Evolutionary conservation across 1,284 basidiomycete species (phyloP).

Genomic region (Rhodotorula sp.): DNA sequence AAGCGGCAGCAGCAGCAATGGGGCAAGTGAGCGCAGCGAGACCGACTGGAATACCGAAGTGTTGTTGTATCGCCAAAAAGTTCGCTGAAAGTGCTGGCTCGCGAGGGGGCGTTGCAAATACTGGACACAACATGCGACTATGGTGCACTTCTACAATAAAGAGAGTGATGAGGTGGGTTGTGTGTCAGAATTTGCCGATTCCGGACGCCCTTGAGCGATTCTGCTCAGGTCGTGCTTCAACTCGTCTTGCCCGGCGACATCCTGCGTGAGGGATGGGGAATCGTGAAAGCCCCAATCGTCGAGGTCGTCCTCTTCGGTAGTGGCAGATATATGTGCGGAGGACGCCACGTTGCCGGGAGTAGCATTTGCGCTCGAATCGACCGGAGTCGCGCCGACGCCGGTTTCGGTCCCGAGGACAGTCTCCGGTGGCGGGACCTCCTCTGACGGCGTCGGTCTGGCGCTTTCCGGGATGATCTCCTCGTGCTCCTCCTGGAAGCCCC

Average conservation of each 20-base stretch:
- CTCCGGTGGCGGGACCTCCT: neutral
- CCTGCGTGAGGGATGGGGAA: slow-evolving; percentile 5
- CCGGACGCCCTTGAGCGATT: neutral
- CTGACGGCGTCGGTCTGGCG: no score
- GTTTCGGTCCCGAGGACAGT: neutral
- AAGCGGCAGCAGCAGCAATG: slow-evolving; percentile 63
- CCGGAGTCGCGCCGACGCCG: no score
- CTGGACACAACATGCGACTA: no score
- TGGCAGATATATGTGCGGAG: neutral
- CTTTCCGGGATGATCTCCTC: neutral
- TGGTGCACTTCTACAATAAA: no score
- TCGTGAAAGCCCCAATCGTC: slow-evolving; percentile 28
- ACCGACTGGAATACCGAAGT: neutral
- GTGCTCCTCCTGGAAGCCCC: slow-evolving; percentile 13
- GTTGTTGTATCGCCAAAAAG: neutral
- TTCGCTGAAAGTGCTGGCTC: neutral
- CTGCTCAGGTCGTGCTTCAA: neutral
- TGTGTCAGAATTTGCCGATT: neutral
- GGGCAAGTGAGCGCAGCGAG: neutral
- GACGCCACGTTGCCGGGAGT: neutral
- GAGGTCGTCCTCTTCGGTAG: slow-evolving; percentile 6
- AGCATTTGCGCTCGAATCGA: neutral
- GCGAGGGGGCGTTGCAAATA: neutral
- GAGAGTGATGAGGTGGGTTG: neutral
- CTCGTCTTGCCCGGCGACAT: neutral